These are phyloP conservation scores for Conringia planisiliqua DNA, from an alignment of 345 rosid genomes.

Conservation along the genomic window DNA sequence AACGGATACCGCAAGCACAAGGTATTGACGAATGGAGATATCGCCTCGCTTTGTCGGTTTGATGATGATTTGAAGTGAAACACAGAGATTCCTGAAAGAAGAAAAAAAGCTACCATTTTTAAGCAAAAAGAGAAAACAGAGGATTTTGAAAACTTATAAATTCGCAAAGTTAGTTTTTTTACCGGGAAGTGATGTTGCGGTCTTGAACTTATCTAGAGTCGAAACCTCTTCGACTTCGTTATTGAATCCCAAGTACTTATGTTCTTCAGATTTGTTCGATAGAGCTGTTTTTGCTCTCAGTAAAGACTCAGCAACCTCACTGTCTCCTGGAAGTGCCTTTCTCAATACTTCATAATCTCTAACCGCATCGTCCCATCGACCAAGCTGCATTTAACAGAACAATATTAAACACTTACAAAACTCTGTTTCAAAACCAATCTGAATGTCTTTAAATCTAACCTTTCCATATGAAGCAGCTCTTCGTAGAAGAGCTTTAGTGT, in stretches of 20 bases:
- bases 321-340: constrained; percentile 80
- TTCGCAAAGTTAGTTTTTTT: not conserved
- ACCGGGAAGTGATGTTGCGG: constrained; percentile 62
- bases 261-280: constrained; percentile 49
- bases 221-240: constrained; percentile 65
- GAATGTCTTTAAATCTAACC: constrained; percentile 40
- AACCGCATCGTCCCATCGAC: constrained; percentile 83
- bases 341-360: constrained; percentile 79
- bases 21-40: constrained; percentile 34
- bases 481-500: constrained; percentile 80
- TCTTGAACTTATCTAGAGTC: constrained; percentile 54
- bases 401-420: not conserved
- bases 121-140: not conserved
- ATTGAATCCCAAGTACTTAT: constrained; percentile 41
- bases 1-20: constrained; percentile 35
- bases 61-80: constrained; percentile 36
- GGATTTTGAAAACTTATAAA: not conserved
- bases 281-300: constrained; percentile 60
- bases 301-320: constrained; percentile 70
- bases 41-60: constrained; percentile 22
- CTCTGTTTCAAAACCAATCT: not conserved
- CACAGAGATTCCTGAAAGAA: constrained; percentile 40
- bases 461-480: constrained; percentile 92
- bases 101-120: not conserved
- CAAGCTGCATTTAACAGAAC: constrained; percentile 29